These are phyloP conservation scores for Neonothopanus nambi DNA, from an alignment of 1,284 basidiomycete genomes.

Conservation along the genomic window DNA sequence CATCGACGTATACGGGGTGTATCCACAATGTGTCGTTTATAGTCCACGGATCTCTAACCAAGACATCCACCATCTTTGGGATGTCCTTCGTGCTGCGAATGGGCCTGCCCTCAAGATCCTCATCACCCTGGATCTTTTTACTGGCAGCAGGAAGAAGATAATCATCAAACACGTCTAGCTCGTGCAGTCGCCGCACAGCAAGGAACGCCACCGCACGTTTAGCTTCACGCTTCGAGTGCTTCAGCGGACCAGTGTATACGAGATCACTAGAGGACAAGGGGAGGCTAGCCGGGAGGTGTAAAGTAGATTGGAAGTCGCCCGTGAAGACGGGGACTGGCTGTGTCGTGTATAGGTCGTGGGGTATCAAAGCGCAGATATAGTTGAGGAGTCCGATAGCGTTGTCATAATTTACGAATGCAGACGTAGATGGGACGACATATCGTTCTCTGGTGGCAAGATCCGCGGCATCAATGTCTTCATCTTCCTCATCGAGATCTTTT, in stretches of 20 bases:
- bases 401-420: slow-evolving; percentile 76
- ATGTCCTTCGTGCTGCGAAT: slow-evolving; percentile 44
- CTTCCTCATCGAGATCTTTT: slow-evolving; percentile 37
- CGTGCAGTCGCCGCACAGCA: slow-evolving; percentile 67
- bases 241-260: slow-evolving; percentile 54
- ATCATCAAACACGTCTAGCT: slow-evolving; percentile 76
- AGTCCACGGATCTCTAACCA: slow-evolving; percentile 63
- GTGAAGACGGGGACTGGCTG: slow-evolving; percentile 58
- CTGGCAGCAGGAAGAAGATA: slow-evolving; percentile 67
- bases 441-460: slow-evolving; percentile 69
- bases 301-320: slow-evolving; percentile 36
- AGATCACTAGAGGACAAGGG: slow-evolving; percentile 59
- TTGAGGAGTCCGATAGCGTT: slow-evolving; percentile 69
- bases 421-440: slow-evolving; percentile 68
- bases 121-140: slow-evolving; percentile 41
- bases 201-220: slow-evolving; percentile 78
- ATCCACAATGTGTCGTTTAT: slow-evolving; percentile 54
- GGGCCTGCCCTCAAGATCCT: slow-evolving; percentile 51
- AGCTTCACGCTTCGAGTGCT: slow-evolving; percentile 73
- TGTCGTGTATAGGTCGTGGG: slow-evolving; percentile 68
- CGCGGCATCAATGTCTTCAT: slow-evolving; percentile 45
- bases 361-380: slow-evolving; percentile 74
- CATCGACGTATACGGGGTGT: slow-evolving; percentile 58
- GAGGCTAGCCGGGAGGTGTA: slow-evolving; percentile 31
- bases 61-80: slow-evolving; percentile 54